Base-by-base conservation (phyloP, 331 rosid species). In the Pyrus hybrid region DNA sequence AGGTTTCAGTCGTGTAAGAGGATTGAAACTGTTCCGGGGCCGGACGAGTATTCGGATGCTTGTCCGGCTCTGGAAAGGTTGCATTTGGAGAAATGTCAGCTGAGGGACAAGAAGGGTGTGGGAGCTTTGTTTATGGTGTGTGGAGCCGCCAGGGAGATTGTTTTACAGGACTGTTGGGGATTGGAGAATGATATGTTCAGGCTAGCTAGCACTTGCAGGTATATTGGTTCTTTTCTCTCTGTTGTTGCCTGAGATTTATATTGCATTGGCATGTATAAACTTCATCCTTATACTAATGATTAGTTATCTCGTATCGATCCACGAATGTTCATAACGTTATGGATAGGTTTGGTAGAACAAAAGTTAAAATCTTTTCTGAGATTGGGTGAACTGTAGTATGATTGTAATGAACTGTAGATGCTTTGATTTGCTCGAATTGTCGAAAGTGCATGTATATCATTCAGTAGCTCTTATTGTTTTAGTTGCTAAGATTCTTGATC, bases 111-210 rank as follows among this genome's bases (percentile, higher is more conserved):
- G 86, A 84, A 82, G 81, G 80, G 89, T 18, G 45, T 77, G 25
- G 71, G 75, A 1, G 97, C 97, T 13, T 63, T 94, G 80, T 90
- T 94, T 63, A 74, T 85, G 65, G 74, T 93, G 9, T 90, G 96
- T 74, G 89, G 80, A 71, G 76, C 80, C 77, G 90, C 88, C 9
- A 87, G 84, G 79, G 97, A 92, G 85, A 81, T 94, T 71, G 68
- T 92, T 70, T 25, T 94, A 63, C 91, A 87, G 77, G 89, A 94
- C 25, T 94, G 97, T 74, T 94, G 97, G 97, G 99, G 99, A 66
- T 77, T 94, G 83, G 93, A 83, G 47, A 80, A 90, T 79, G 84
- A 69, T 76, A 69, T 85, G 68, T 92, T 94, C 83, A 72, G 74
- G 63, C 77, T 86, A 73, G 96, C 97, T 5, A 79, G 47, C 69